Base-by-base conservation (phyloP, 208 protist genomes). In the Leishmania gerbilli region DNA sequence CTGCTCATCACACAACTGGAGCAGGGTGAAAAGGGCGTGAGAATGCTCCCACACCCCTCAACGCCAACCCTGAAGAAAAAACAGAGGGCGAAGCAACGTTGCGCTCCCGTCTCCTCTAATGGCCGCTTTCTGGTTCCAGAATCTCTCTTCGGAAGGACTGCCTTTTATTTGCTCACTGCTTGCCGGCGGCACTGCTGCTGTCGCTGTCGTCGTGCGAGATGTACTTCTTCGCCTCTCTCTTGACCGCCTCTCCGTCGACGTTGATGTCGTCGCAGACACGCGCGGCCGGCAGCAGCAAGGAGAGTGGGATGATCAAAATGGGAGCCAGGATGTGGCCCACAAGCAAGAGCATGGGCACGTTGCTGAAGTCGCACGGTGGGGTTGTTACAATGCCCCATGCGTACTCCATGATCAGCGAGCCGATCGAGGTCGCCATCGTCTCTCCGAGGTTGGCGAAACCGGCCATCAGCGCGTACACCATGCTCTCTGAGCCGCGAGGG, bases 401-500 rank as follows among this genome's bases (percentile, higher is more conserved):
- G 76, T 71, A 37, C 76, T 79, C 13, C 40, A 95, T 64, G 3
- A 93, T n/a, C 15, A 55, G 51, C n/a, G 88, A 85, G 8, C 90
- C 91, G 65, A 93, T 81, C 0, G 87, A 87, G 56, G 49, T 64
- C 7, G 91, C 71, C 68, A 93, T 87, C 27, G 82, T 81, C 67
- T 67, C 62, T 8, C 92, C 93, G 53, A 96, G 82, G 84, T 96
- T 95, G 49, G 87, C 76, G 58, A 90, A 92, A 31, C 92, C 90
- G 13, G 93, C 93, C 17, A 92, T 84, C 17, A 96, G 65, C 1
- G 95, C 90, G 71, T 90, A 95, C 60, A 96, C 84, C 74, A 90
- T 95, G 56, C 84, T 89, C 84, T 97, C 94, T 67, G 88, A 90
- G 27, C 90, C 92, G 27, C 84, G 83, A 3, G 95, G 93, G 82